Base-by-base conservation (phyloP, 768 basidiomycete species). In the Ramaria rubella region DNA sequence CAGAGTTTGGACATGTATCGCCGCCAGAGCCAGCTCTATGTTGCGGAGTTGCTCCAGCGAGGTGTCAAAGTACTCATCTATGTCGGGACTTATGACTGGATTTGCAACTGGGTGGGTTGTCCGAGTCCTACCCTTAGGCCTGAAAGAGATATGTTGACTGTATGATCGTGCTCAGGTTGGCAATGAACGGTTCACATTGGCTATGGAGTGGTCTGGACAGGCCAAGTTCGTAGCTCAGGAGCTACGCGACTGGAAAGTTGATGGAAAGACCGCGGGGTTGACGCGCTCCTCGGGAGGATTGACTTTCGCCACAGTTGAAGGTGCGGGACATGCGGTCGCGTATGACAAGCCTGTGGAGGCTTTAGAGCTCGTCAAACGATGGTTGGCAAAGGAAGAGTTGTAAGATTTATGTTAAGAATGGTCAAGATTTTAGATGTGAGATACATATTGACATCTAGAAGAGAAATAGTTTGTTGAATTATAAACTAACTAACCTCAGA, bases 151-250 rank as follows among this genome's bases (percentile, higher is more conserved):
- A 70, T 42, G 69, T 66, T 4, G 1, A 71, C 72, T 11, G 55
- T 61, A 21, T 68, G 65, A n/a, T n/a, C n/a, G n/a, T n/a, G n/a
- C n/a, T n/a, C 70, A 71, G 64, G 70, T 85, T 29, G 83, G 81
- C 1, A 86, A 85, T 63, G 79, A 83, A 66, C 68, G 71, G 21
- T 86, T 82, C 83, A 77, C 81, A 15, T 69, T 78, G 29, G 72
- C 66, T 4, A 65, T 87, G 42, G 76, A 84, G 29, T 88, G 86
- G 86, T 77, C 74, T 24, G 80, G 81, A 2, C 67, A 77, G 46
- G 66, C 70, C 38, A 76, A 63, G 5, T 90, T 84, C 68, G 68
- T 66, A 2, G 64, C 61, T 15, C 73, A 73, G 15, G 69, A 74
- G 24, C 77, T 82, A 73, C 72, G 75, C 24, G 75, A 83, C 21